Evolutionary conservation across 352 stramenopile genomes (phyloP).

Genomic region (Thraustotheca clavata): DNA sequence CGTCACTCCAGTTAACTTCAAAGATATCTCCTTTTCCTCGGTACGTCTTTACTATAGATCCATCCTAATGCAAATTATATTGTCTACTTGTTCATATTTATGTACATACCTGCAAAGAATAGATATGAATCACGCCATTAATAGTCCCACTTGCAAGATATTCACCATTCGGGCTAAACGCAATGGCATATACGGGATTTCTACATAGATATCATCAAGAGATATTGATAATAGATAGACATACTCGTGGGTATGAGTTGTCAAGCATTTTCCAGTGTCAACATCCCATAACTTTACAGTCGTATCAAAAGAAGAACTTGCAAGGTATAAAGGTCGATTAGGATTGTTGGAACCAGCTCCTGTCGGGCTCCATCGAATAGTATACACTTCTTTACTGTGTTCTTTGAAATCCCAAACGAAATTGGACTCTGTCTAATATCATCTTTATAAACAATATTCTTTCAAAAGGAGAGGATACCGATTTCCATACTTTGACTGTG

Average conservation of each 20-base stretch:
- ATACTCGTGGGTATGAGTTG: slow-evolving; percentile 90
- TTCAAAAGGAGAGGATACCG: slow-evolving; percentile 23
- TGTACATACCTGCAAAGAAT: slow-evolving; percentile 88
- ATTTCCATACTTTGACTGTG: slow-evolving; percentile 96
- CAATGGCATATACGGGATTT: slow-evolving; percentile 81
- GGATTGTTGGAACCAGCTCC: slow-evolving; percentile 55
- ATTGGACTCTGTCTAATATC: slow-evolving; percentile 17
- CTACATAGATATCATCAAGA: slow-evolving; percentile 27
- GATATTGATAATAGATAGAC: slow-evolving; percentile 23
- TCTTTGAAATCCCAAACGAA: slow-evolving; percentile 83
- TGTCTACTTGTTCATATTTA: slow-evolving; percentile 33
- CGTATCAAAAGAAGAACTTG: slow-evolving; percentile 94
- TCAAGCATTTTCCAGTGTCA: slow-evolving; percentile 82
- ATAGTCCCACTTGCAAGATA: slow-evolving; percentile 96
- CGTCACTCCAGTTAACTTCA: slow-evolving; percentile 97
- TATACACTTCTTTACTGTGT: slow-evolving; percentile 92
- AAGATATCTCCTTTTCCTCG: slow-evolving; percentile 95
- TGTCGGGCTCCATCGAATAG: slow-evolving; percentile 87
- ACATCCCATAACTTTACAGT: slow-evolving; percentile 94
- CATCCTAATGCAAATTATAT: slow-evolving; percentile 35
- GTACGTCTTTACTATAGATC: slow-evolving; percentile 77
- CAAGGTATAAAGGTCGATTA: slow-evolving; percentile 70
- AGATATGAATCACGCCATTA: slow-evolving; percentile 96
- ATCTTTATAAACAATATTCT: background rate
- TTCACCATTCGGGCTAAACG: slow-evolving; percentile 83